Percentiles rank a stretch among this genome's conserved stretches.
phyloP scores from a whole-genome alignment of 1,284 basidiomycete genomes.

The Ustilago vetiveriae region DNA sequence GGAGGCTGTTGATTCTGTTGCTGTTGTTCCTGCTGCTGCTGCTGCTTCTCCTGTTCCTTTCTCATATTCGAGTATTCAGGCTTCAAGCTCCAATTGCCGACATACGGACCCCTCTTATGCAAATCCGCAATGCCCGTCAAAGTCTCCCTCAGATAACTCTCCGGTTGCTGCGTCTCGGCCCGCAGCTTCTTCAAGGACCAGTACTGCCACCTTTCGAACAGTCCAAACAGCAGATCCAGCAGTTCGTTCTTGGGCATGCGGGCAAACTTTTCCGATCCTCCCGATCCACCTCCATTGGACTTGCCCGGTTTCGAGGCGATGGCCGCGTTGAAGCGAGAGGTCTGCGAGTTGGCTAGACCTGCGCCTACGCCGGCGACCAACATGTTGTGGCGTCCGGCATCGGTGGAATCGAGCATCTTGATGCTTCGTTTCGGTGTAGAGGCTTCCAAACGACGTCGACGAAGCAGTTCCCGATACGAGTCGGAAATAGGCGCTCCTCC shows the following conservation, averaged over 20 bases:
- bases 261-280: conserved; percentile 76
- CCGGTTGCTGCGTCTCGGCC: conserved; percentile 86
- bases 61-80: conserved; percentile 46
- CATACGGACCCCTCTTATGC: conserved; percentile 78
- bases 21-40: conserved; percentile 11
- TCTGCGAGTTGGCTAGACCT: conserved; percentile 35
- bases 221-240: conserved; percentile 81
- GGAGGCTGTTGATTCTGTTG: too few relatives aligned
- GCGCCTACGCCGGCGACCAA: conserved; percentile 59
- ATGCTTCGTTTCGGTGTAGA: conserved; percentile 69
- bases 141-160: conserved; percentile 88
- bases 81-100: conserved; percentile 68
- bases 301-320: conserved; percentile 22
- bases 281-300: not conserved
- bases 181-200: conserved; percentile 85
- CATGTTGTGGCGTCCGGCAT: conserved; percentile 67
- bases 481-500: conserved; percentile 57
- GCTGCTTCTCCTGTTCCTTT: conserved; percentile 21
- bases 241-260: conserved; percentile 89
- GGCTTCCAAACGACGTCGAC: conserved; percentile 68
- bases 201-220: conserved; percentile 81
- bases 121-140: conserved; percentile 82
- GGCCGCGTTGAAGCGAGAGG: conserved; percentile 45
- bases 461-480: conserved; percentile 69
- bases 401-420: conserved; percentile 68